phyloP scores from a whole-genome alignment of 1,139 yeast species.

The Magnusiomyces paraingens region DNA sequence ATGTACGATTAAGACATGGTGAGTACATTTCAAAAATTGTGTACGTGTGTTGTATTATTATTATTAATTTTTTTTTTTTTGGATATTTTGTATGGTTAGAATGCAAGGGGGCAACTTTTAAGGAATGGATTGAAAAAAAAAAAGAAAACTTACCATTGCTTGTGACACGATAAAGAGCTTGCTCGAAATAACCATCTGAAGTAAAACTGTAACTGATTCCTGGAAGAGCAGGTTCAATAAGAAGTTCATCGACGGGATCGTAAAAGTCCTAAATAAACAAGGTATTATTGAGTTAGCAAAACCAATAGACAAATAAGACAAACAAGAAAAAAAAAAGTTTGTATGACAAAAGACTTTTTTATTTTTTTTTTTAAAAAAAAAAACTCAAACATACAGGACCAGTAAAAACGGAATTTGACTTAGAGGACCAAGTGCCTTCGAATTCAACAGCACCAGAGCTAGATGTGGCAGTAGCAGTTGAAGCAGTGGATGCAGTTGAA shows the following conservation, averaged over 20 bases:
- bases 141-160: constrained; percentile 41
- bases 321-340: neutral
- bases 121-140: neutral
- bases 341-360: neutral
- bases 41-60: neutral
- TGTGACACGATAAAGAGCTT: constrained; percentile 74
- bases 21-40: neutral
- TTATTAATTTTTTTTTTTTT: neutral
- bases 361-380: neutral
- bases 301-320: neutral
- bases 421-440: constrained; percentile 91
- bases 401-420: constrained; percentile 88
- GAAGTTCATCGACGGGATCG: constrained; percentile 89
- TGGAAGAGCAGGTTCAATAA: constrained; percentile 92
- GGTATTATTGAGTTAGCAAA: neutral
- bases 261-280: constrained; percentile 51
- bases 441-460: constrained; percentile 17
- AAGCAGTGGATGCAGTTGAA: constrained; percentile 2
- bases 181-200: constrained; percentile 82
- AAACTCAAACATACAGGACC: constrained; percentile 58
- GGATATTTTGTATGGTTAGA: neutral
- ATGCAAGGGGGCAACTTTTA: neutral
- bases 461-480: constrained; percentile 4
- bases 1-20: constrained; percentile 8
- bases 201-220: constrained; percentile 93